Conservation (phyloP, 2,329 filamentous ascomycete species). For the Endoconidiophora polonica region DNA sequence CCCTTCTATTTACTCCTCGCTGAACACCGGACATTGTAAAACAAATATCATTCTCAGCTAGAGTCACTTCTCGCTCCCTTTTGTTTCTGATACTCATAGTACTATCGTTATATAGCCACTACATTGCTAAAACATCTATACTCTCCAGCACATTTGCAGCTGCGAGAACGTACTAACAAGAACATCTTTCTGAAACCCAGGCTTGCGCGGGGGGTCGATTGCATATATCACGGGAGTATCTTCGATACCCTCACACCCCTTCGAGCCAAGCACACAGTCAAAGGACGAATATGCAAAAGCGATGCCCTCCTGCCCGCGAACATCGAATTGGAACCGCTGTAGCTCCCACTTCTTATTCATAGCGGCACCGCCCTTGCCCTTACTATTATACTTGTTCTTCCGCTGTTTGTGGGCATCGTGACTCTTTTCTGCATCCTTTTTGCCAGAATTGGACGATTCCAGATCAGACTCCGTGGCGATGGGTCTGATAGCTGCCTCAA, state of each 20-base stretch:
- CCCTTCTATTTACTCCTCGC: no score
- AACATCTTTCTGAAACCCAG: slow-evolving; percentile 8
- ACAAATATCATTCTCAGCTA: no score
- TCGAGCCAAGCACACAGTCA: slow-evolving; percentile 6
- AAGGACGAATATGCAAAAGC: slow-evolving; percentile 12
- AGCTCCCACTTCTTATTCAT: slow-evolving; percentile 4
- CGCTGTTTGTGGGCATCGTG: neutral
- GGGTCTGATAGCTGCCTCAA: slow-evolving; percentile 5
- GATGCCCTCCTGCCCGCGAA: slow-evolving; percentile 10
- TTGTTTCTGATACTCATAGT: no score
- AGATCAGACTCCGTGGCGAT: no score
- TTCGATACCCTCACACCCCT: slow-evolving; percentile 5
- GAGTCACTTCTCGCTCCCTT: no score
- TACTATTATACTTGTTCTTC: neutral
- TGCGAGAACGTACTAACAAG: slow-evolving; percentile 7
- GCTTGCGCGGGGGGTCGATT: slow-evolving; percentile 13
- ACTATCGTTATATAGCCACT: no score
- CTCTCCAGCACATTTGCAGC: neutral
- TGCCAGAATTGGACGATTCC: neutral
- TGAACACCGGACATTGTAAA: no score
- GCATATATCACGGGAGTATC: slow-evolving; percentile 12
- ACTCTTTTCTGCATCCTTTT: neutral
- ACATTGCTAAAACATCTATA: no score
- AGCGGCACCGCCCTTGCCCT: neutral
- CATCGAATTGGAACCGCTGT: slow-evolving; percentile 5